Evolutionary conservation across 1,139 yeast species (phyloP), one percentile per base, ranked within the genome.

Genomic region (Williopsis jadinii): DNA sequence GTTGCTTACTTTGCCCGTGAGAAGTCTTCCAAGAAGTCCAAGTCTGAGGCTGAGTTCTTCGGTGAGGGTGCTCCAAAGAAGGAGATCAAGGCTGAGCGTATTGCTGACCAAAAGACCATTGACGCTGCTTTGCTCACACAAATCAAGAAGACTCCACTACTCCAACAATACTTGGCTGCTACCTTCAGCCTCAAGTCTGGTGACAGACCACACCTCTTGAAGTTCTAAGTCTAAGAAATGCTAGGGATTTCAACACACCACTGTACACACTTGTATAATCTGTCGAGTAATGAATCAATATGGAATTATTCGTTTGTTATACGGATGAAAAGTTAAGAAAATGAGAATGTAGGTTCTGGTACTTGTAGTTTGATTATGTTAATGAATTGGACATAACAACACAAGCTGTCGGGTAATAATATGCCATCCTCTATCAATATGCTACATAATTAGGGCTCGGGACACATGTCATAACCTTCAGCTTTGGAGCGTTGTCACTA

Each of bases 151-250:
- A 88, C 97, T 64, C 96, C 97, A 69, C 80, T 90, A 71, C 86
- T 92, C 73, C 86, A 88, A 77, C 95, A 90, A 77, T 92, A 92
- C 86, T 84, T 92, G 72, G 84, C 96, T 62, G 73, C 97, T 64
- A 77, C 95, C 61, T 92, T 92, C 92, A 84, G 96, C 63, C 84
- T 94, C 75, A 90, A 88, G 87, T 82, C 78, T 76, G 98, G 98
- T 74, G 98, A 92, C 81, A 88, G 78, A 75, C 99, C 98, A 67
- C 98, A 92, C 76, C 84, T 86, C 72, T 88, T 92, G 84, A 87
- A 86, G 80, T 92, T 92, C 74, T 92, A 87, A 84, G 54, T 56
- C 44, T 6, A 28, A 11, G 13, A 33, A 26, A 15, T 26, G n/a
- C 15, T 30, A 28, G 27, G 31, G 37, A 14, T 33, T 32, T 35